phyloP scores from a whole-genome alignment of 2,329 filamentous ascomycete species.

The Talaromyces sp. region DNA sequence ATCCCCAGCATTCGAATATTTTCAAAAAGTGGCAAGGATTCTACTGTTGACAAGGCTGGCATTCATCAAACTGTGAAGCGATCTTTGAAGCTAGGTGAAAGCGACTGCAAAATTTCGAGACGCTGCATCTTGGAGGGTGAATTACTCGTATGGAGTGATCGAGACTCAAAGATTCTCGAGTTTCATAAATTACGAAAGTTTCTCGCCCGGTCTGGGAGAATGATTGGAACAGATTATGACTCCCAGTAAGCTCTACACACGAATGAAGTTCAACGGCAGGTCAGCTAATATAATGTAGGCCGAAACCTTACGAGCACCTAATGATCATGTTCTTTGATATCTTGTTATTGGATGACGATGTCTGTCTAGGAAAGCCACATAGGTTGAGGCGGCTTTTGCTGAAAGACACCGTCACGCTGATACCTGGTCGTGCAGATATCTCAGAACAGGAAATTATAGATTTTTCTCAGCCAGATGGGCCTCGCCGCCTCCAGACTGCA shows the following conservation, averaged over 20 bases:
- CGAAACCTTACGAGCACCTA: constrained; percentile 51
- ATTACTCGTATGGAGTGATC: constrained; percentile 69
- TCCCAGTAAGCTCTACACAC: constrained; percentile 50
- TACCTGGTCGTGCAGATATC: constrained; percentile 60
- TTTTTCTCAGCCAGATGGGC: constrained; percentile 52
- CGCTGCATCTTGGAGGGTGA: constrained; percentile 81
- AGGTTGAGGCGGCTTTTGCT: constrained; percentile 47
- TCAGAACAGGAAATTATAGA: constrained; percentile 64
- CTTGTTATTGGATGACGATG: constrained; percentile 51
- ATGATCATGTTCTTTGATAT: constrained; percentile 60
- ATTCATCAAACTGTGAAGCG: constrained; percentile 61
- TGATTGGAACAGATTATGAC: constrained; percentile 63
- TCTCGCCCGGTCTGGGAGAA: constrained; percentile 65
- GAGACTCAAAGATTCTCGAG: constrained; percentile 58
- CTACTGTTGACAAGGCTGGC: constrained; percentile 62
- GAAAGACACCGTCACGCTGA: constrained; percentile 48
- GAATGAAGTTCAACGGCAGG: constrained; percentile 13
- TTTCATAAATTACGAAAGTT: constrained; percentile 83
- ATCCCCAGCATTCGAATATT: constrained; percentile 67
- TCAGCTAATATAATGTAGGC: constrained; percentile 19
- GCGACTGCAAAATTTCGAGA: constrained; percentile 54
- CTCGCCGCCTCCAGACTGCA: constrained; percentile 52
- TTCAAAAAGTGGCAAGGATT: constrained; percentile 88
- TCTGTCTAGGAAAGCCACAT: constrained; percentile 44
- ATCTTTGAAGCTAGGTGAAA: constrained; percentile 57